phyloP scores from a whole-genome alignment of 2,329 filamentous ascomycete species.

The Rhynchosporium graminicola region DNA sequence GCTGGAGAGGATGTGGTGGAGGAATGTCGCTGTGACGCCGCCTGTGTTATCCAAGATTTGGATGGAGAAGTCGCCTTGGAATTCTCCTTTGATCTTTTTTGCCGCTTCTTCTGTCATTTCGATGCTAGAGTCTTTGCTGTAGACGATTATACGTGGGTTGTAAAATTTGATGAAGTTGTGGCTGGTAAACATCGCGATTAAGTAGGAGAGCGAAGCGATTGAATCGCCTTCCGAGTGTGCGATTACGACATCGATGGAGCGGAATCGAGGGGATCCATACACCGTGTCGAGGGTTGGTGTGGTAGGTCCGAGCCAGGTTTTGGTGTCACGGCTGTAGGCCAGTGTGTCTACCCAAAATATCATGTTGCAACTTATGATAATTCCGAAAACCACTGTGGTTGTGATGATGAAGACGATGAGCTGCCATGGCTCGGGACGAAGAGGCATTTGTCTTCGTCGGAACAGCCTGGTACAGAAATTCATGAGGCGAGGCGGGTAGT shows the following conservation, averaged over 20 bases:
- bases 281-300: slow-evolving; percentile 28
- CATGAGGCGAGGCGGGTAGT: slow-evolving; percentile 32
- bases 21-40: slow-evolving; percentile 48
- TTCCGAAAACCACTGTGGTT: slow-evolving; percentile 30
- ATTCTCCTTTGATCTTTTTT: slow-evolving; percentile 17
- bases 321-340: slow-evolving; percentile 29
- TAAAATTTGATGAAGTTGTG: slow-evolving; percentile 21
- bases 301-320: slow-evolving; percentile 28
- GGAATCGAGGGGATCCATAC: slow-evolving; percentile 32
- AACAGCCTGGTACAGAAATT: slow-evolving; percentile 28
- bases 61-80: slow-evolving; percentile 29
- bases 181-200: slow-evolving; percentile 28
- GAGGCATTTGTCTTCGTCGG: slow-evolving; percentile 26
- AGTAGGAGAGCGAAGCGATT: slow-evolving; percentile 22
- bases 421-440: slow-evolving; percentile 32
- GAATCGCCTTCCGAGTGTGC: slow-evolving; percentile 35
- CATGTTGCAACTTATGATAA: slow-evolving; percentile 28
- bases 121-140: slow-evolving; percentile 34
- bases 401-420: slow-evolving; percentile 27
- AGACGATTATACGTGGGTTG: slow-evolving; percentile 32
- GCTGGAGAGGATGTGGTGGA: slow-evolving; percentile 47
- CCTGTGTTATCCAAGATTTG: slow-evolving; percentile 44
- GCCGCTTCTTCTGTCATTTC: slow-evolving; percentile 13
- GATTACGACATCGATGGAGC: slow-evolving; percentile 36
- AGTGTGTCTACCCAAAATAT: slow-evolving; percentile 35